These are phyloP conservation scores for Podosphaera fusca DNA, from an alignment of 2,329 filamentous ascomycete species.

Conservation along the genomic window DNA sequence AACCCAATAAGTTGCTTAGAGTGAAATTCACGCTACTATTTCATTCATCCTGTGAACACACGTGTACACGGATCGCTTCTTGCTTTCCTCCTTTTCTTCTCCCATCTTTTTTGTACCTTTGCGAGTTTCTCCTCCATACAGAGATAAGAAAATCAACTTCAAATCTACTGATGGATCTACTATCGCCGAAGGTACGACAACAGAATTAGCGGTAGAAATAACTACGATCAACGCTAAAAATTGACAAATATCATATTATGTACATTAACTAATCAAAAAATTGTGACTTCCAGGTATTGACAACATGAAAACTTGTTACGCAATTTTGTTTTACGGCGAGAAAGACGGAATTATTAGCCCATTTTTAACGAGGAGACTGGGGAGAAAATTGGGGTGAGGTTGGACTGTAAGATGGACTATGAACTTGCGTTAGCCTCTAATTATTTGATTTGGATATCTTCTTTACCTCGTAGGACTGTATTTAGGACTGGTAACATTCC, in stretches of 20 bases:
- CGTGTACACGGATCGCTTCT: too few relatives aligned
- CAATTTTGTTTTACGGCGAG: too few relatives aligned
- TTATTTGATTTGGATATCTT: not conserved
- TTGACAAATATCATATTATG: not conserved
- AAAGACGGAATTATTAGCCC: not conserved
- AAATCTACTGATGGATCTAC: not conserved
- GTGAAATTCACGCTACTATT: too few relatives aligned
- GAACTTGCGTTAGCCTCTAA: not conserved
- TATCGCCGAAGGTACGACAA: not conserved
- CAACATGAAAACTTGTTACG: too few relatives aligned
- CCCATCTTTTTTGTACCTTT: not conserved
- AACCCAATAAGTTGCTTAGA: too few relatives aligned
- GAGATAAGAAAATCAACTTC: not conserved
- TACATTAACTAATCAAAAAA: not conserved
- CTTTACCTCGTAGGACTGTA: slow-evolving; percentile 2
- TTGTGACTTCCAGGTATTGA: not conserved
- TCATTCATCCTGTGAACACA: too few relatives aligned
- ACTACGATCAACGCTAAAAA: not conserved
- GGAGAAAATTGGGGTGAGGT: slow-evolving; percentile 2
- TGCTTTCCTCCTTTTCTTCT: not conserved
- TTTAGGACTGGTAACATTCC: slow-evolving; percentile 1
- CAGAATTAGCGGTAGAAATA: not conserved
- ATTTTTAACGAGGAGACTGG: slow-evolving; percentile 17
- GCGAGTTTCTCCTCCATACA: not conserved
- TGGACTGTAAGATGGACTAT: slow-evolving; percentile 1